Percentiles rank a stretch among this genome's conserved stretches.
Evolutionary conservation across 116 monocot genomes (phyloP).

Genomic region (Papilionanthe hybrid): DNA sequence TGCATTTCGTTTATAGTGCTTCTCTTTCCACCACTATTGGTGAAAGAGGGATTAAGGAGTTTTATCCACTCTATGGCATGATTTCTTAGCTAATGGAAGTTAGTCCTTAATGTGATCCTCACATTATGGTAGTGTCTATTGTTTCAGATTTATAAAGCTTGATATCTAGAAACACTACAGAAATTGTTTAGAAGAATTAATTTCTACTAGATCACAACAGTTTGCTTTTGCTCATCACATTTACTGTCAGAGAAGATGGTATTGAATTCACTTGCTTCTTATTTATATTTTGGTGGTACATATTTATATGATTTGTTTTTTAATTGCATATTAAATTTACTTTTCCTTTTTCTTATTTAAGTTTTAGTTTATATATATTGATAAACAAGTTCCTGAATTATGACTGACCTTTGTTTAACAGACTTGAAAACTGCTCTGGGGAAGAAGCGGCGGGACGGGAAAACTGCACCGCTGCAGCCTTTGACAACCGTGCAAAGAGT

Average conservation of each 20-base stretch:
- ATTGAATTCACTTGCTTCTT: not conserved
- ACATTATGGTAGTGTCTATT: no score
- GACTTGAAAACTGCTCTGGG: slow-evolving; percentile 80
- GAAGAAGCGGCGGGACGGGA: slow-evolving; percentile 81
- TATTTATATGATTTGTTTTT: not conserved
- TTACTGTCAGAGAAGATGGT: not conserved
- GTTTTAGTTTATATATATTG: not conserved
- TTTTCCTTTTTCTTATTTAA: not conserved
- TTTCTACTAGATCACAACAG: not conserved
- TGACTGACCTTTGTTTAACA: slow-evolving; percentile 10
- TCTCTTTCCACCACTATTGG: no score
- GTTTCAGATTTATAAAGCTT: no score
- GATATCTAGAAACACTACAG: no score
- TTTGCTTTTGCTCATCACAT: no score
- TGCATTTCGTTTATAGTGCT: no score
- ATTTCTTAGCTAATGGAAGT: no score
- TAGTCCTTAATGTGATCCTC: no score
- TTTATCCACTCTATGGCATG: no score
- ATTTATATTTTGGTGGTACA: not conserved
- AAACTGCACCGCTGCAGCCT: slow-evolving; percentile 42
- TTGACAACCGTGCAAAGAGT: slow-evolving; percentile 72
- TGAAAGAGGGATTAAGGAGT: no score
- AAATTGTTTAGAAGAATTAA: no score
- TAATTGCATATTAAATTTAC: not conserved
- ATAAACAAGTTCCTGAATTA: slow-evolving; percentile 2